Evolutionary conservation across 441 rosid genomes (phyloP), one percentile per base, ranked within the genome.

Genomic region (Populus hybrid): DNA sequence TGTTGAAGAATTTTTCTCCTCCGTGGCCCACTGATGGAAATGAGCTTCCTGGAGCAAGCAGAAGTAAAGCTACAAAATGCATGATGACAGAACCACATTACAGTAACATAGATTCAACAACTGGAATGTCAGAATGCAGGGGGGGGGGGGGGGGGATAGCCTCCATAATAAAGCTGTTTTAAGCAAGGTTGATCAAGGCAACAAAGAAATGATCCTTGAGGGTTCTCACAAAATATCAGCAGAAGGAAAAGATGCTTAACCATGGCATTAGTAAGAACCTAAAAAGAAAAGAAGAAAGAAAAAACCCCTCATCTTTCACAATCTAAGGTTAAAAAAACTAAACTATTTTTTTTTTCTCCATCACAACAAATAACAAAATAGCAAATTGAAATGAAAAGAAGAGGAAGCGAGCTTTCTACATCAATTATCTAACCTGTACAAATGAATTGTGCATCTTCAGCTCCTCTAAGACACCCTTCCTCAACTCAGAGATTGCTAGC

Each of bases 401-500:
- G 71, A 67, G 28, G 35, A 38, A 30, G 21, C 65, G 1, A 38
- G 20, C 4, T 70, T 21, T 8, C 14, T 9, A 30, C 1, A n/a
- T 71, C 16, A 50, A 30, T 53, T n/a, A 42, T 75, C 86, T 83
- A 76, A 91, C 97, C 91, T 85, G 77, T 63, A 75, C 86, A 83
- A 88, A 87, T 35, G 91, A 87, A 82, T 82, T 67, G 23, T 91
- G 94, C 91, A 88, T 82, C 85, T 87, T 89, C 42, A 91, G 89
- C 86, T 90, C 93, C 94, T 89, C 86, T 30, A 30, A 30, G 32
- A 30, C 32, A 3, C 32, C 32, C 32, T 30, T 30, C 32, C 32
- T 30, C 11, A 93, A 84, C 61, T 85, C 76, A 0, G 88, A 69
- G 74, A 93, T 90, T 16, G 88, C 89, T 38, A 83, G 35, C 81